Evolutionary conservation across 106 monocot species (phyloP).

Genomic region (Gastrodia elata): DNA sequence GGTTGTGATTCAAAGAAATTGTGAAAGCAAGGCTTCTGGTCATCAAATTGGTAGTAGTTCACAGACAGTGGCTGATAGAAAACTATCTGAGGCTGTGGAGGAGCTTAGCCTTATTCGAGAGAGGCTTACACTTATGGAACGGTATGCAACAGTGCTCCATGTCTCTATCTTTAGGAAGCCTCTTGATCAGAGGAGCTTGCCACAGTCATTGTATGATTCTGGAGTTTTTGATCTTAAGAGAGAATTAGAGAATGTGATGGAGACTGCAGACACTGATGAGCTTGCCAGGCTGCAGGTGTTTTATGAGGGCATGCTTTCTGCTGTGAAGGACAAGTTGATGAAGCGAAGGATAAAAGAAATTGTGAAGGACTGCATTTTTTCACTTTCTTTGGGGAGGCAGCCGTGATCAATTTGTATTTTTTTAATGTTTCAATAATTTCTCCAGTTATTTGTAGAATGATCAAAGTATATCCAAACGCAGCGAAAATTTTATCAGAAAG

Average conservation of each 20-base stretch:
- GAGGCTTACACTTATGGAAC: conserved; percentile 45
- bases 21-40: background rate
- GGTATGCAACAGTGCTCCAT: conserved; percentile 61
- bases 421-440: too few relatives aligned
- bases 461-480: too few relatives aligned
- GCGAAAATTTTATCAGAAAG: too few relatives aligned
- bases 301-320: conserved; percentile 46
- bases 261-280: conserved; percentile 42
- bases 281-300: conserved; percentile 58
- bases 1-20: background rate
- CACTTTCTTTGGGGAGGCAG: conserved; percentile 32
- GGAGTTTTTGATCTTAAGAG: conserved; percentile 56
- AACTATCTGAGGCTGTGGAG: conserved; percentile 19
- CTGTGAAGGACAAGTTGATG: conserved; percentile 60
- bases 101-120: conserved; percentile 18
- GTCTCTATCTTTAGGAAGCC: conserved; percentile 56
- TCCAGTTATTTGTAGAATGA: too few relatives aligned
- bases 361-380: conserved; percentile 46
- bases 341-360: conserved; percentile 49
- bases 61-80: conserved; percentile 6
- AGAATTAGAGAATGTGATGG: conserved; percentile 56
- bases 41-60: background rate
- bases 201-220: conserved; percentile 26
- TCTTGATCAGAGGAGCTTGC: conserved; percentile 41
- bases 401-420: conserved; percentile 5